These are phyloP conservation scores for Scedosporium aurantiacum DNA, from an alignment of 2,329 filamentous ascomycete genomes.

Conservation along the genomic window DNA sequence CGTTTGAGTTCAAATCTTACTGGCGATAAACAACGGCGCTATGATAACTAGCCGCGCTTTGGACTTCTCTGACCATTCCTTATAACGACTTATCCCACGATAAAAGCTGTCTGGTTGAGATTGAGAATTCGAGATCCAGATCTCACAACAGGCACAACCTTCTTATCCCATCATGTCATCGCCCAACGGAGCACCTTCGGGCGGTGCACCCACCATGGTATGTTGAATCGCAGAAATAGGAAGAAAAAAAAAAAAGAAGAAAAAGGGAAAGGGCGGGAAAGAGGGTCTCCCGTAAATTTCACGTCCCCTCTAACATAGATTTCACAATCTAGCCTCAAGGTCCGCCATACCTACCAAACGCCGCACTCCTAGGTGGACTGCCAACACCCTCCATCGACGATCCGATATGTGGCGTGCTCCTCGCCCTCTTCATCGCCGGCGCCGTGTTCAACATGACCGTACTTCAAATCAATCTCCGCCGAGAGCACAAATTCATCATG, in stretches of 20 bases:
- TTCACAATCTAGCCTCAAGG: background rate
- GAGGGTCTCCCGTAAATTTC: too few species aligned
- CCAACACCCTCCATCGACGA: conserved; percentile 50
- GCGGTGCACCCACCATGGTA: background rate
- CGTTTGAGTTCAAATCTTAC: too few species aligned
- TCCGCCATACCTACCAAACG: conserved; percentile 17
- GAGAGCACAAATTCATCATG: conserved; percentile 47
- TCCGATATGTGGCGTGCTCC: conserved; percentile 52
- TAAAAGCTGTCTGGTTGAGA: too few species aligned
- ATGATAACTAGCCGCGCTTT: too few species aligned
- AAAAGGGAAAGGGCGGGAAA: too few species aligned
- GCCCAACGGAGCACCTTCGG: background rate
- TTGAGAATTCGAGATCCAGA: too few species aligned
- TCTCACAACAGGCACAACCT: too few species aligned
- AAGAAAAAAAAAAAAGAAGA: background rate
- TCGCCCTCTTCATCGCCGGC: conserved; percentile 43
- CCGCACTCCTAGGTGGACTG: conserved; percentile 42
- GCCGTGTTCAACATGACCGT: conserved; percentile 48
- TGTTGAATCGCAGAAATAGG: background rate
- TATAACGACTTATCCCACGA: too few species aligned
- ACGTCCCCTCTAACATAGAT: background rate
- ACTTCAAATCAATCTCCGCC: conserved; percentile 35
- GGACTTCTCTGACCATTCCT: too few species aligned
- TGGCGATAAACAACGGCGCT: too few species aligned
- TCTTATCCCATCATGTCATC: background rate